A percentile compares a stretch with the other conserved stretches of the same genome.
phyloP scores from a whole-genome alignment of 176 grass and related monocot genomes.

The Areca catechu region DNA sequence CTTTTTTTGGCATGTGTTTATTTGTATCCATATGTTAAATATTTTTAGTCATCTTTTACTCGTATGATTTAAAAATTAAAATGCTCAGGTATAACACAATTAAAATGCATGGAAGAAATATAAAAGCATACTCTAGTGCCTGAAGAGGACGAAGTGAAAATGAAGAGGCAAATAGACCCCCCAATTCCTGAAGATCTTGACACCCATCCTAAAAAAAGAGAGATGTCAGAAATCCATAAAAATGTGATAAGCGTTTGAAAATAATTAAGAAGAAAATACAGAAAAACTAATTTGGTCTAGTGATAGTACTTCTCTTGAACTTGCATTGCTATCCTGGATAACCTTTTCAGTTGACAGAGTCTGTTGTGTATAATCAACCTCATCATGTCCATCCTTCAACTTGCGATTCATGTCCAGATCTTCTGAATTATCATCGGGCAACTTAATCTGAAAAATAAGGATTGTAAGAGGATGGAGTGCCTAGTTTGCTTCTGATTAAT shows the following conservation, averaged over 20 bases:
- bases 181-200: conserved; percentile 68
- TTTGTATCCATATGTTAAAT: too few species aligned
- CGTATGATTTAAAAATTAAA: too few species aligned
- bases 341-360: conserved; percentile 31
- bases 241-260: too few species aligned
- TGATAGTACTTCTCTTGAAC: conserved; percentile 43
- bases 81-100: too few species aligned
- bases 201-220: conserved; percentile 43
- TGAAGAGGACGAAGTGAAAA: conserved; percentile 71
- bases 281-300: neutral
- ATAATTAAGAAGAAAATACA: neutral
- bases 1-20: too few species aligned
- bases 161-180: conserved; percentile 54
- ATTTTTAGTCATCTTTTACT: too few species aligned
- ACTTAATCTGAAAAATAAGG: conserved; percentile 64
- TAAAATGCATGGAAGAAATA: neutral
- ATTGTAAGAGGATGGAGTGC: neutral
- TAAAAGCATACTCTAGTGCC: conserved; percentile 64
- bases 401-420: conserved; percentile 18
- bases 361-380: conserved; percentile 20
- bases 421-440: conserved; percentile 48
- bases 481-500: too few species aligned
- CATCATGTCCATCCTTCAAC: conserved; percentile 24
- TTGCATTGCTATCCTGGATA: conserved; percentile 36
- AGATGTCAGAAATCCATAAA: conserved; percentile 1